Evolutionary conservation across 257 asterid species (phyloP).

Genomic region (Paraleonurus japonicus): DNA sequence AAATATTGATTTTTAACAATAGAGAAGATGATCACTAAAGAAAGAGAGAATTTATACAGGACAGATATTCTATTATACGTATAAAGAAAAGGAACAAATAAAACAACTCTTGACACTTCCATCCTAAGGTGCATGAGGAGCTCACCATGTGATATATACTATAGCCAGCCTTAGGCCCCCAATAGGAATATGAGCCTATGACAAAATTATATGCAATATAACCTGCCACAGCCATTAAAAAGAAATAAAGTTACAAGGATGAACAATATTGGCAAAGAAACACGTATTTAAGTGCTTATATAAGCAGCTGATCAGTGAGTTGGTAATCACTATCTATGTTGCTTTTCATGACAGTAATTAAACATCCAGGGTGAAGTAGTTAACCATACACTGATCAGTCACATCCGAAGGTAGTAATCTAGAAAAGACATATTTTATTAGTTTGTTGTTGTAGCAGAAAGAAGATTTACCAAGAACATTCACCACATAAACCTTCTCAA

Average conservation of each 20-base stretch:
- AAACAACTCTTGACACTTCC: background rate
- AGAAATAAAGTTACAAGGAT: constrained; percentile 13
- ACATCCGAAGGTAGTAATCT: background rate
- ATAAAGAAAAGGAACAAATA: background rate
- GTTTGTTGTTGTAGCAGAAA: constrained; percentile 15
- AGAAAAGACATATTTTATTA: constrained; percentile 2
- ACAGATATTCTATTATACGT: background rate
- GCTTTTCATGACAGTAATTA: background rate
- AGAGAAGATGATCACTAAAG: background rate
- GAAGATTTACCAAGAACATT: constrained; percentile 77
- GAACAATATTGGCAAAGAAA: constrained; percentile 1
- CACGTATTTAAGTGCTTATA: background rate
- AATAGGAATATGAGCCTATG: constrained; percentile 94
- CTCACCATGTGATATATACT: constrained; percentile 89
- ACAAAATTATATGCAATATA: constrained; percentile 94
- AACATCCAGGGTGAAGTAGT: background rate
- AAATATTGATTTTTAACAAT: constrained; percentile 5
- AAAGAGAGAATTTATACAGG: background rate
- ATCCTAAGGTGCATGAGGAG: constrained; percentile 15
- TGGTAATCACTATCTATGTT: background rate
- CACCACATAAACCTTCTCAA: constrained; percentile 72
- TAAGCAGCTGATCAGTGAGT: constrained; percentile 5
- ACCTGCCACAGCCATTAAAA: constrained; percentile 53
- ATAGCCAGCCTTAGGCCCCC: constrained; percentile 99
- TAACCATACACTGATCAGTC: background rate